Percentiles rank a stretch among this genome's conserved stretches.
Conservation (phyloP, 441 rosid species). For the Breynia disticha region DNA sequence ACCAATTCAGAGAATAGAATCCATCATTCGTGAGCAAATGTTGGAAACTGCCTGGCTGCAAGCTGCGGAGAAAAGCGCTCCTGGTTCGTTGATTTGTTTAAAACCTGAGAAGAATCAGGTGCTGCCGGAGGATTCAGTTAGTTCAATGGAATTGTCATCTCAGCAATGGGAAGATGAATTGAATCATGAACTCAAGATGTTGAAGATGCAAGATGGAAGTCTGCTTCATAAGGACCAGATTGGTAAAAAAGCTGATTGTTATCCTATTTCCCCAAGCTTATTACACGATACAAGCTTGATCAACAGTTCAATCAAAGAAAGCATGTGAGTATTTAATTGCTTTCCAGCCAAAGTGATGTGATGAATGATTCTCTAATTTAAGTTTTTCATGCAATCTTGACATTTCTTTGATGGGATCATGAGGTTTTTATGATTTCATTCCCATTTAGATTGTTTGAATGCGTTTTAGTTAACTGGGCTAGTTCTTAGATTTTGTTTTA, state of each 20-base stretch:
- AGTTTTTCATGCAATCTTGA: too few relatives aligned
- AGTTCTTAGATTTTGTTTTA: too few relatives aligned
- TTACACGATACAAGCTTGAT: conserved; percentile 50
- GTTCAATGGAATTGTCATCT: conserved; percentile 43
- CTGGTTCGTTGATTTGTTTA: conserved; percentile 40
- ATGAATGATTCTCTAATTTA: too few relatives aligned
- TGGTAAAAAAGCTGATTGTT: conserved; percentile 35
- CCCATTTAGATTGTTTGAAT: too few relatives aligned
- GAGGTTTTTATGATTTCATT: too few relatives aligned
- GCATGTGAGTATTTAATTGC: conserved; percentile 49
- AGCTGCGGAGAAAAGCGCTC: conserved; percentile 72
- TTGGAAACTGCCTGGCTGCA: conserved; percentile 97
- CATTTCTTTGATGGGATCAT: too few relatives aligned
- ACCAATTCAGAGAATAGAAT: conserved; percentile 88
- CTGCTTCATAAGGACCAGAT: conserved; percentile 46
- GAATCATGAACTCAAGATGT: conserved; percentile 52
- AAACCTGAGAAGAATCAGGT: conserved; percentile 93
- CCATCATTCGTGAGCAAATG: conserved; percentile 87
- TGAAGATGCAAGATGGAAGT: conserved; percentile 47
- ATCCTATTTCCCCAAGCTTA: conserved; percentile 83
- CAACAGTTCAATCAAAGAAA: conserved; percentile 55
- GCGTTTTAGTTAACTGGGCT: too few relatives aligned
- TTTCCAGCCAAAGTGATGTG: conserved; percentile 2
- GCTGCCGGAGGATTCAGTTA: conserved; percentile 61
- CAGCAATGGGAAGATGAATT: conserved; percentile 65